Evolutionary conservation across 2,329 filamentous ascomycete genomes (phyloP).

Genomic region (Fusarium bulbicola): DNA sequence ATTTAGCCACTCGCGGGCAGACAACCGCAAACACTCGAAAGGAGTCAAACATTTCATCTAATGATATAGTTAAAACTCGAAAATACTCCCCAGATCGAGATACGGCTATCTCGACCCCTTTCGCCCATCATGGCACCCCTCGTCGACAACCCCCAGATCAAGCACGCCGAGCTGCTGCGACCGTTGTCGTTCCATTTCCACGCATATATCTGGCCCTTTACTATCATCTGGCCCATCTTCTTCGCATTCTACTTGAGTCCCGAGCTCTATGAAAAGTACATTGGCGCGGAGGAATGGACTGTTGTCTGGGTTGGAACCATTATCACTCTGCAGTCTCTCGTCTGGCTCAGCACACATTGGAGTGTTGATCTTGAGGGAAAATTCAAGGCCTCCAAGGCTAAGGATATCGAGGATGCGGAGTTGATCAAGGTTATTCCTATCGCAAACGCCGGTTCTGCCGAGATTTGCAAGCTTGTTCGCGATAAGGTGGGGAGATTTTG

Average conservation of each 20-base stretch:
- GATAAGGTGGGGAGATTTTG: conserved; percentile 65
- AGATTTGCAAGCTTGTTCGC: conserved; percentile 83
- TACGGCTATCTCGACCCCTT: conserved; percentile 15
- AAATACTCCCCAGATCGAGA: conserved; percentile 11
- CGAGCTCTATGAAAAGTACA: conserved; percentile 88
- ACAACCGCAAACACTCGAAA: conserved; percentile 7
- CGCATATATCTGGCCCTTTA: conserved; percentile 92
- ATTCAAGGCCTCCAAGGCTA: conserved; percentile 81
- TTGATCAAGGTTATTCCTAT: conserved; percentile 93
- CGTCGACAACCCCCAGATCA: conserved; percentile 91
- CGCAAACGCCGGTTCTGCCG: conserved; percentile 86
- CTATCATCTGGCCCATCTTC: conserved; percentile 91
- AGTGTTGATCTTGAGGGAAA: conserved; percentile 85
- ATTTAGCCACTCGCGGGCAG: conserved; percentile 19
- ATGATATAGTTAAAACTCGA: conserved; percentile 1
- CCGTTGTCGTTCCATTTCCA: conserved; percentile 84
- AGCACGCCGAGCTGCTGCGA: conserved; percentile 86
- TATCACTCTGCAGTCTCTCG: conserved; percentile 83
- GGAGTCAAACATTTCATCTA: background rate
- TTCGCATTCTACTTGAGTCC: conserved; percentile 85
- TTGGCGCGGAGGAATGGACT: conserved; percentile 96
- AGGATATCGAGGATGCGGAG: conserved; percentile 75
- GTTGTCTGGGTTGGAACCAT: conserved; percentile 94
- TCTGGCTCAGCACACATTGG: conserved; percentile 98
- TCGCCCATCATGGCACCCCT: conserved; percentile 72